phyloP scores from a whole-genome alignment of 2,329 filamentous ascomycete genomes.

The Trematosphaeria pertusa region DNA sequence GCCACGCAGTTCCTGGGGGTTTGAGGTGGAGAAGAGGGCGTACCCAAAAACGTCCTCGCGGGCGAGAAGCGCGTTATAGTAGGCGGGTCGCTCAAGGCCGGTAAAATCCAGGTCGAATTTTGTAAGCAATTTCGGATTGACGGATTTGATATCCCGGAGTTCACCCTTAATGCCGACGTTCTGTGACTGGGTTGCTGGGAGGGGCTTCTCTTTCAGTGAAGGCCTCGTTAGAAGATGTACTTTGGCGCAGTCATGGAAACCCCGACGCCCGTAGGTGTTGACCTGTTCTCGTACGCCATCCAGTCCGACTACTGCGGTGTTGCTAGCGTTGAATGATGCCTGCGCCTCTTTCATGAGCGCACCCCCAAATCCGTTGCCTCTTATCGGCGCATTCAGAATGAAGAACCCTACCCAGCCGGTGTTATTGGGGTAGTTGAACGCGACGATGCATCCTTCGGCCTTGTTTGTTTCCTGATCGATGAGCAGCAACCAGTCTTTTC shows the following conservation, averaged over 20 bases:
- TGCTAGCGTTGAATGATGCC: conserved; percentile 23
- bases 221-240: conserved; percentile 38
- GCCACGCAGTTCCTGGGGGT: conserved; percentile 26
- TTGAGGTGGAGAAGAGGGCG: conserved; percentile 20
- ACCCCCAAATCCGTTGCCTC: conserved; percentile 42
- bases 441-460: conserved; percentile 41
- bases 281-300: conserved; percentile 48
- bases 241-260: conserved; percentile 36
- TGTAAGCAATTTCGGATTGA: conserved; percentile 28
- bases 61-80: conserved; percentile 33
- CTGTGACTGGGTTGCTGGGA: conserved; percentile 1
- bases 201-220: conserved; percentile 18
- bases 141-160: conserved; percentile 28
- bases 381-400: conserved; percentile 37
- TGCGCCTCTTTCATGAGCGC: conserved; percentile 40
- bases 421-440: conserved; percentile 41
- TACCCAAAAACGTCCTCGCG: conserved; percentile 38
- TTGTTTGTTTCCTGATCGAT: conserved; percentile 28
- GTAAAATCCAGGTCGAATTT: conserved; percentile 38
- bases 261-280: conserved; percentile 43
- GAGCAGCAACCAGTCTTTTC: conserved; percentile 39
- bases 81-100: conserved; percentile 36
- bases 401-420: conserved; percentile 51
- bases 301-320: conserved; percentile 37
- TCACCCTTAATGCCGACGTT: conserved; percentile 12